These are phyloP conservation scores for Pseudohyphozyma bogoriensis DNA, from an alignment of 768 basidiomycete species.

Conservation along the genomic window DNA sequence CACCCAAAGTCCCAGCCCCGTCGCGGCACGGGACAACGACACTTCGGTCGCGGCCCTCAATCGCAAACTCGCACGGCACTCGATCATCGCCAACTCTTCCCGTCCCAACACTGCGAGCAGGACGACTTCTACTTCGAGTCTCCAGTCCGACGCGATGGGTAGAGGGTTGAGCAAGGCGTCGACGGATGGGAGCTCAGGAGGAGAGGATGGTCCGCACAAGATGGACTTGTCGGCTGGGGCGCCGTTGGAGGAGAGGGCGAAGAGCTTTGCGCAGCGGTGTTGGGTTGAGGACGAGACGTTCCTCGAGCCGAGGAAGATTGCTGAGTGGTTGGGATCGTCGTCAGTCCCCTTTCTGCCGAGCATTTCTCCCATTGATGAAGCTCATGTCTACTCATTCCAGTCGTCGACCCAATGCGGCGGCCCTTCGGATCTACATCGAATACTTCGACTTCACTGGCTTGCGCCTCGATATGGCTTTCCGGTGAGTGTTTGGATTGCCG, in stretches of 20 bases:
- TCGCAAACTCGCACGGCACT: too few relatives aligned
- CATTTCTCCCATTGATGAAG: neutral
- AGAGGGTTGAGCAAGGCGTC: neutral
- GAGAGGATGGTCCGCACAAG: neutral
- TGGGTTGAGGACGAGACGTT: slow-evolving; percentile 80
- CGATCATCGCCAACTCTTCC: neutral
- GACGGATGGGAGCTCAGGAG: neutral
- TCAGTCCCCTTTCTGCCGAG: slow-evolving; percentile 44
- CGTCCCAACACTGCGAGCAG: neutral
- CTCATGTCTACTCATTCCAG: slow-evolving; percentile 41
- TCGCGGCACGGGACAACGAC: neutral
- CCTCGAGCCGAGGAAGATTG: slow-evolving; percentile 78
- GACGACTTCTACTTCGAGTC: neutral
- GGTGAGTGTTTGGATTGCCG: slow-evolving; percentile 43
- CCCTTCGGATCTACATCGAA: slow-evolving; percentile 70
- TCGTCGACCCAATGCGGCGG: slow-evolving; percentile 60
- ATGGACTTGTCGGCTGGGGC: neutral
- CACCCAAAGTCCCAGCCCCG: neutral
- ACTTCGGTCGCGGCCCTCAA: too few relatives aligned
- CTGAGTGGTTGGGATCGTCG: slow-evolving; percentile 90
- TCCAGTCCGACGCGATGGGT: neutral
- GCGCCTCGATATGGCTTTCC: slow-evolving; percentile 78
- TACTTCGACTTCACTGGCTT: slow-evolving; percentile 77
- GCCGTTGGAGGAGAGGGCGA: slow-evolving; percentile 44
- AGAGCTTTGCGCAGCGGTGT: slow-evolving; percentile 63